Evolutionary conservation across 2,329 filamentous ascomycete species (phyloP).

Genomic region (Claviceps pazoutovae): DNA sequence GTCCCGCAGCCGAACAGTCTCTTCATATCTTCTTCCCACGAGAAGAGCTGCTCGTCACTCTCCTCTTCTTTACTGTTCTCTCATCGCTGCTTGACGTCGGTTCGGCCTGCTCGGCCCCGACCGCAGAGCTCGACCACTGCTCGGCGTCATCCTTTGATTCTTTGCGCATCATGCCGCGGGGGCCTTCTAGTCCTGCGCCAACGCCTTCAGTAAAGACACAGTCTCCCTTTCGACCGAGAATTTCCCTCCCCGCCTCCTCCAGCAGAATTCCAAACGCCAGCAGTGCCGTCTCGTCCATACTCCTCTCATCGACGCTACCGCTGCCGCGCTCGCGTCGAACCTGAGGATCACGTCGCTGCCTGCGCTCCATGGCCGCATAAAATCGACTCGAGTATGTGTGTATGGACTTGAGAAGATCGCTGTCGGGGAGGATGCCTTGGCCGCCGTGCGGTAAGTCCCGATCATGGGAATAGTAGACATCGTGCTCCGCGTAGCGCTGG

Average conservation of each 20-base stretch:
- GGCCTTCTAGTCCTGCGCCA: background rate
- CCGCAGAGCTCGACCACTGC: conserved; percentile 6
- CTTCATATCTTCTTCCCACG: background rate
- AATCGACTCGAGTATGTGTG: conserved; percentile 56
- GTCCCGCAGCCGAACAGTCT: background rate
- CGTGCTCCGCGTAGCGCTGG: conserved; percentile 52
- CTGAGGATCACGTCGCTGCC: conserved; percentile 4
- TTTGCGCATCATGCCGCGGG: background rate
- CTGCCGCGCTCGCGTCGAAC: conserved; percentile 6
- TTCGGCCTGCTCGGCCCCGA: conserved; percentile 13
- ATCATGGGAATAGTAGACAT: conserved; percentile 56
- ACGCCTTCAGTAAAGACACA: conserved; percentile 53
- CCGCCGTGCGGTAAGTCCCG: conserved; percentile 34
- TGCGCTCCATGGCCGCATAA: conserved; percentile 34
- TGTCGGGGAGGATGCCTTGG: conserved; percentile 44
- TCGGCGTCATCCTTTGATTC: conserved; percentile 8
- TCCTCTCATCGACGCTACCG: conserved; percentile 35
- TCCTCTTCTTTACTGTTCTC: conserved; percentile 19
- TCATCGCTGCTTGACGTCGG: conserved; percentile 10
- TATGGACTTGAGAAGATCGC: conserved; percentile 54
- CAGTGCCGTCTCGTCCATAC: conserved; percentile 67
- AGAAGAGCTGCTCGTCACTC: conserved; percentile 7
- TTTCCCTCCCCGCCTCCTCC: conserved; percentile 51
- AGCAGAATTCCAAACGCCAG: conserved; percentile 62
- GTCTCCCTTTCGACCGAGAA: conserved; percentile 52